These are phyloP conservation scores for Botrytis hyacinthi DNA, from an alignment of 2,329 filamentous ascomycete genomes.

Conservation along the genomic window DNA sequence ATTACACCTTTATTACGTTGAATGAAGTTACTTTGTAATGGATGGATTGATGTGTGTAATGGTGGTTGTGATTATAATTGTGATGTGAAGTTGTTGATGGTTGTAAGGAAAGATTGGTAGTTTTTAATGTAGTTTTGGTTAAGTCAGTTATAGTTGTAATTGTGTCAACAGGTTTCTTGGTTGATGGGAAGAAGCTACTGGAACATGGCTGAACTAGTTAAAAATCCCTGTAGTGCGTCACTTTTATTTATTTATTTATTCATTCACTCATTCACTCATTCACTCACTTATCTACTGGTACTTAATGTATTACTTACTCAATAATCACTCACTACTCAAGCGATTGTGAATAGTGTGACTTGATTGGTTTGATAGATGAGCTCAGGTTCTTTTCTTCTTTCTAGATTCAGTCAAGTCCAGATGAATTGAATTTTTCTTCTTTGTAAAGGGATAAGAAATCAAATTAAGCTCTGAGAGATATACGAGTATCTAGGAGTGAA, in stretches of 20 bases:
- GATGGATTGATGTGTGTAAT: neutral
- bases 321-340: neutral
- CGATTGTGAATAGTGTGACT: neutral
- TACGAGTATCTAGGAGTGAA: neutral
- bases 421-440: neutral
- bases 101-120: neutral
- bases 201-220: conserved; percentile 11
- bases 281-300: too few relatives aligned
- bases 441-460: too few relatives aligned
- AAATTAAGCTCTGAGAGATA: neutral
- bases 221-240: conserved; percentile 19
- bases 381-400: neutral
- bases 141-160: neutral
- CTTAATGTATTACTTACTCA: too few relatives aligned
- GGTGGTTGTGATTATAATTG: neutral
- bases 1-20: neutral
- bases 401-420: neutral
- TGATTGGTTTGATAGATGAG: neutral
- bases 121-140: neutral
- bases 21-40: neutral
- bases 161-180: neutral
- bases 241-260: neutral
- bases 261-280: neutral
- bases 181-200: conserved; percentile 16
- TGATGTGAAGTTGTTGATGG: neutral